These are phyloP conservation scores for Pistacia vera DNA, from an alignment of 345 rosid species.

Conservation along the genomic window DNA sequence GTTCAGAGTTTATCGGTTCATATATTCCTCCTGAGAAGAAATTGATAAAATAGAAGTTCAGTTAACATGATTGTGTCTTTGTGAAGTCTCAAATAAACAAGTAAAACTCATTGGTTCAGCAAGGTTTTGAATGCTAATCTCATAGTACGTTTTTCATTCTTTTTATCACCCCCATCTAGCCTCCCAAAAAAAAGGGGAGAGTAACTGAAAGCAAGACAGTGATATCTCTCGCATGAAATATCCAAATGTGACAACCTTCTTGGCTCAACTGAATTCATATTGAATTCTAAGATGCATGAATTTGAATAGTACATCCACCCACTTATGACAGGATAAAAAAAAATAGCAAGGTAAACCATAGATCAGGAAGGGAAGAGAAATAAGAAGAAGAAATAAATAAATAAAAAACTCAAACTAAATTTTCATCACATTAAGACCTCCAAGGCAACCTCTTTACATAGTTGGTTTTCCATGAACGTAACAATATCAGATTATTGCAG, in stretches of 20 bases:
- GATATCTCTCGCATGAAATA: too few relatives aligned
- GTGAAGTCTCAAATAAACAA: slow-evolving; percentile 14
- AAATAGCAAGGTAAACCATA: not conserved
- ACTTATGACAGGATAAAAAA: not conserved
- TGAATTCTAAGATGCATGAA: not conserved
- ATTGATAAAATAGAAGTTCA: not conserved
- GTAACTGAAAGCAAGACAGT: too few relatives aligned
- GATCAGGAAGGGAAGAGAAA: not conserved
- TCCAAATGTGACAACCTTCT: not conserved
- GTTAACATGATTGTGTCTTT: not conserved
- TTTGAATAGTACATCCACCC: not conserved
- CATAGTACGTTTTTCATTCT: not conserved
- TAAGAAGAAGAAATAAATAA: not conserved
- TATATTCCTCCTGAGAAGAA: slow-evolving; percentile 27
- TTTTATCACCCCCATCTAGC: too few relatives aligned
- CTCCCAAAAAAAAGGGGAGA: too few relatives aligned
- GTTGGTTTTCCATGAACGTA: slow-evolving; percentile 18
- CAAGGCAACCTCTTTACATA: slow-evolving; percentile 16
- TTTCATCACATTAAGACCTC: slow-evolving; percentile 9
- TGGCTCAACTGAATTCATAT: not conserved
- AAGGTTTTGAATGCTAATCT: not conserved
- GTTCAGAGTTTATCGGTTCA: slow-evolving; percentile 25
- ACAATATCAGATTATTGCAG: slow-evolving; percentile 8
- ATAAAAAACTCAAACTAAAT: not conserved
- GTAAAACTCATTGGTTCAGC: not conserved